Conservation (phyloP, 169 alveolate genomes). For the Eimeria acervulina region DNA sequence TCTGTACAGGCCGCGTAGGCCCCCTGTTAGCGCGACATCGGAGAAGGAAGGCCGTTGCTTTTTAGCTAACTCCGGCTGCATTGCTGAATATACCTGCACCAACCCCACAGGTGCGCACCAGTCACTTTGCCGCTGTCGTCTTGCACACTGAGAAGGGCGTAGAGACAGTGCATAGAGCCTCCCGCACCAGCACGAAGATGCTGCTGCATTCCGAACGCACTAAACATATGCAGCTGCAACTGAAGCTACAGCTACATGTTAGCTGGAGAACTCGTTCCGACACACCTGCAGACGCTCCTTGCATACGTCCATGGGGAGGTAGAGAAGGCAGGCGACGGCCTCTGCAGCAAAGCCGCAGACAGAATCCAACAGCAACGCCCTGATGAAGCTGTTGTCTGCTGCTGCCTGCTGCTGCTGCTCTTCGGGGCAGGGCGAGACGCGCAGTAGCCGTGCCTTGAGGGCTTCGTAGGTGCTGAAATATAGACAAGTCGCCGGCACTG, state of each 20-base stretch:
- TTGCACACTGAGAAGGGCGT: background rate
- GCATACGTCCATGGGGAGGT: conserved; percentile 87
- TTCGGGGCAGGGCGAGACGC: background rate
- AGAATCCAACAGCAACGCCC: conserved; percentile 74
- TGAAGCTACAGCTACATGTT: background rate
- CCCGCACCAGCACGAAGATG: background rate
- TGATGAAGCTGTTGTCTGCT: background rate
- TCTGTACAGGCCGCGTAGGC: conserved; percentile 66
- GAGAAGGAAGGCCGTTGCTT: background rate
- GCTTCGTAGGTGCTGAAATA: conserved; percentile 82
- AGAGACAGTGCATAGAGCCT: too few species aligned
- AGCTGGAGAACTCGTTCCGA: background rate
- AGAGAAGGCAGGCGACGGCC: conserved; percentile 82
- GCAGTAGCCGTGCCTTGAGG: conserved; percentile 42
- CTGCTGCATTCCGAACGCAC: background rate
- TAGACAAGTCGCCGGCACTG: conserved; percentile 83
- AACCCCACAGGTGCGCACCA: background rate
- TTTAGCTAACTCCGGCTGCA: background rate
- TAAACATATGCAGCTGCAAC: background rate
- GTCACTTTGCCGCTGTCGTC: too few species aligned
- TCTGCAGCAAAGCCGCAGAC: conserved; percentile 84
- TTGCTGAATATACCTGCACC: conserved; percentile 63
- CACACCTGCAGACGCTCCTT: conserved; percentile 85
- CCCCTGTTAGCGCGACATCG: conserved; percentile 27
- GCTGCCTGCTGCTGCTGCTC: conserved; percentile 29